Base-by-base conservation (phyloP, 2,329 filamentous ascomycete genomes). In the Chaetomiaceae sp. region DNA sequence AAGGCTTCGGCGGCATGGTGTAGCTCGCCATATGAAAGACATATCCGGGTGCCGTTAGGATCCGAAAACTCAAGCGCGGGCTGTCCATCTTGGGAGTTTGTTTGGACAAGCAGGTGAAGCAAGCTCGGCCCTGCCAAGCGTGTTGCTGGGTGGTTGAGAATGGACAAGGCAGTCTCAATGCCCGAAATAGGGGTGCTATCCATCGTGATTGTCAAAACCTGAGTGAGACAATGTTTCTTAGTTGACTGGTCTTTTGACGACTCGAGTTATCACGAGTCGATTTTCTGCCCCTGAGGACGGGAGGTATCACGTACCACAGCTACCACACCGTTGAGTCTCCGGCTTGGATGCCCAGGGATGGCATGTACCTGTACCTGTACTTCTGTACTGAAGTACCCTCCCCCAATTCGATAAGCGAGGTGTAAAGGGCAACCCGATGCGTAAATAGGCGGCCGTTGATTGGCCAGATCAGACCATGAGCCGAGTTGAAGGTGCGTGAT, bases 1-100 rank as follows among this genome's bases (percentile, higher is more conserved):
- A 90, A 68, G 3, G 58, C 60, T 44, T 79, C 69, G 9, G 86
- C 81, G 25, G 74, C 69, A 23, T 63, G 58, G 62, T 91, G 82
- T 19, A 93, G 70, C 37, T 82, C 68, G 9, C 63, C 50, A 63
- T 91, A 95, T 0, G 82, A 81, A 38, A 87, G 63, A 1, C 63
- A 68, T 9, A 66, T 68, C 23, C 69, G 69, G 23, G 62, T 63
- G 23, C 73, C 76, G 56, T 78, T 70, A 39, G 71, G 59, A 51
- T 73, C 68, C 25, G 81, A 71, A 62, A 82, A 87, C 50, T 90
- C 85, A 55, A 91, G 76, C 7, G 87, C 86, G 35, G 68, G 66
- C 5, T 66, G 59, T 20, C 62, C 54, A n/a, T 65, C 54, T 31
- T 60, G 53, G 17, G 68, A 59, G 21, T 65, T 57, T 50, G 61